Base-by-base conservation (phyloP, 306 rosid species). In the Acacia confusa region DNA sequence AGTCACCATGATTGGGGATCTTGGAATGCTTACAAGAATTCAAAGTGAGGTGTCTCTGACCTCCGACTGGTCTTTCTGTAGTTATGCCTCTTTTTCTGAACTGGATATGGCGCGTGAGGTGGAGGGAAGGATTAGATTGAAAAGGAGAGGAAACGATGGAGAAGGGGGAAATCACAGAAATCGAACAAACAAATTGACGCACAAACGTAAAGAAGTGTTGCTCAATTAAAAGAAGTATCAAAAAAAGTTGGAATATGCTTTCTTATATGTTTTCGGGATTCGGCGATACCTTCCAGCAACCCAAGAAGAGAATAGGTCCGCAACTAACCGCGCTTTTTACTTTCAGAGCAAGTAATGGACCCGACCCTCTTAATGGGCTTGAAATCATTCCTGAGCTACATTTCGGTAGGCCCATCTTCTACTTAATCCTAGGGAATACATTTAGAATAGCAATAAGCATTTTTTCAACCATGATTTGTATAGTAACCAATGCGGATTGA, bases 1-100 rank as follows among this genome's bases (percentile, higher is more conserved):
- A 25, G 88, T 84, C 53, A 86, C 91, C 94, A 91, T 91, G 87
- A 76, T 84, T 80, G 76, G 68, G 28, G 87, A 81, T 88, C 82
- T 77, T 53, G 24, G 70, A 47, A 11, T 41, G 74, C n/a, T 19
- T 22, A 3, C 4, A 24, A 34, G 53, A 43, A 41, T 6, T n/a
- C 34, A 22, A 38, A 20, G 9, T 9, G 11, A 4, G 73, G 52
- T 12, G 4, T 40, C 74, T 69, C 53, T 12, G 53, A 69, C 12
- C 74, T 69, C 9, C 32, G 11, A 40, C 32, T 68, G 53, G 53
- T 22, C 34, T 12, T 70, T 70, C 57, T 70, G 75, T 43, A 70
- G 6, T 7, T 43, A 2, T 36, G 52, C 1, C 34, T 70, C 52
- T 70, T 44, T 44, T 41, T 22, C 57, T 70, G 74, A 70, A 24